Base-by-base conservation (phyloP, 352 stramenopile species). In the Albugo candida region DNA sequence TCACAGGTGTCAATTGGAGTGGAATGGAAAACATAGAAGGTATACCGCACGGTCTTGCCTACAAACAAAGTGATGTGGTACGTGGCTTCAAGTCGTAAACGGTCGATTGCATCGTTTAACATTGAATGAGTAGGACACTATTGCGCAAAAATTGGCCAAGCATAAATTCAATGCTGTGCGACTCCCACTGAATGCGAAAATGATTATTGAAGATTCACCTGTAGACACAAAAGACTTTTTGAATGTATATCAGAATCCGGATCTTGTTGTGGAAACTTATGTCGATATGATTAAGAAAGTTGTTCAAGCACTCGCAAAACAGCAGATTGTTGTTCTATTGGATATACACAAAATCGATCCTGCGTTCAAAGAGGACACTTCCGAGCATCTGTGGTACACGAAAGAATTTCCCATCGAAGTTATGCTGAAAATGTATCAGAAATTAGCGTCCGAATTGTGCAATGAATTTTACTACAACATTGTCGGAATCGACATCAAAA, bases 1-100 rank as follows among this genome's bases (percentile, higher is more conserved):
- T 88, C 47, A 88, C 72, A n/a, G 76, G 76, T 34, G 83, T 88
- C 58, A 88, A 88, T 56, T 88, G 76, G 76, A 88, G 73, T 43
- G 76, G 76, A 45, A 88, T 88, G 76, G 76, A 88, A 58, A 85
- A 88, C 53, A 21, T 56, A 0, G 73, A 85, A 42, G 76, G 76
- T 12, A 73, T 88, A 17, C 76, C 76, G 1, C 72, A 88, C 46
- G 76, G 76, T 10, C 61, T 88, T 2, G 72, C 73, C 0, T 70
- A 59, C 4, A 71, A 73, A 16, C 72, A 85, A 60, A 68, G 56
- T 39, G 70, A 79, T 38, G 41, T 85, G 41, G 73, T 66, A 54
- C 24, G 24, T 21, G 14, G 5, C 36, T 27, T n/a, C 21, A 36
- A 16, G 13, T 47, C 16, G 18, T 45, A 16, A 16, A 11, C 40